Percentiles rank a stretch among this genome's conserved stretches.
Evolutionary conservation across 2,329 filamentous ascomycete species (phyloP).

Genomic region (Talaromyces sp.): DNA sequence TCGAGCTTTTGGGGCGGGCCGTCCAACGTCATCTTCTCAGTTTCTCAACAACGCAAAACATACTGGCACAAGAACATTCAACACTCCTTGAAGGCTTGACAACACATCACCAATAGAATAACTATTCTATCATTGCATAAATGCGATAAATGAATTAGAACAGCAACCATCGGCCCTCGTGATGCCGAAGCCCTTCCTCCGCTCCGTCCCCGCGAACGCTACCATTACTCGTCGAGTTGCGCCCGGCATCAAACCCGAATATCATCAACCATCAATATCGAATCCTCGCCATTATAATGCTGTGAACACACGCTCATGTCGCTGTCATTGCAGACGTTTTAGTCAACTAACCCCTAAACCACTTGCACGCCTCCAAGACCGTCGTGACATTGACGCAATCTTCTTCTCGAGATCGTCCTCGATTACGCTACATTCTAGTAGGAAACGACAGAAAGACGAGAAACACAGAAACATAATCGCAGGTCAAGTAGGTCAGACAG

Average conservation of each 20-base stretch:
- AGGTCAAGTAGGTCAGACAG: rapidly evolving
- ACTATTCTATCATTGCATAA: not conserved
- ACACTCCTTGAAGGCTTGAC: too few species aligned
- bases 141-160: not conserved
- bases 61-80: not conserved
- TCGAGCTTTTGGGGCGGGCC: not conserved
- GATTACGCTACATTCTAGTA: constrained; percentile 21
- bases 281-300: not conserved
- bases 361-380: constrained; percentile 11
- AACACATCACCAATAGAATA: too few species aligned
- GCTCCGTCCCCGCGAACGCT: constrained; percentile 5
- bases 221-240: constrained; percentile 15
- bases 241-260: not conserved
- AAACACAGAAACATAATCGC: not conserved
- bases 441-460: not conserved
- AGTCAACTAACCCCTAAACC: constrained; percentile 11
- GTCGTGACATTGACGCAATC: constrained; percentile 5
- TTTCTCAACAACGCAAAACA: not conserved
- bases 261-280: not conserved
- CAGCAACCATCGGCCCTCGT: constrained; percentile 17
- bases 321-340: constrained; percentile 12
- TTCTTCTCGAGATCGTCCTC: constrained; percentile 11
- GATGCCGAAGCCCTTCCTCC: constrained; percentile 29
- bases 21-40: not conserved
- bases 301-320: not conserved